Conservation (phyloP, 345 rosid species). For the Mangifera indica region DNA sequence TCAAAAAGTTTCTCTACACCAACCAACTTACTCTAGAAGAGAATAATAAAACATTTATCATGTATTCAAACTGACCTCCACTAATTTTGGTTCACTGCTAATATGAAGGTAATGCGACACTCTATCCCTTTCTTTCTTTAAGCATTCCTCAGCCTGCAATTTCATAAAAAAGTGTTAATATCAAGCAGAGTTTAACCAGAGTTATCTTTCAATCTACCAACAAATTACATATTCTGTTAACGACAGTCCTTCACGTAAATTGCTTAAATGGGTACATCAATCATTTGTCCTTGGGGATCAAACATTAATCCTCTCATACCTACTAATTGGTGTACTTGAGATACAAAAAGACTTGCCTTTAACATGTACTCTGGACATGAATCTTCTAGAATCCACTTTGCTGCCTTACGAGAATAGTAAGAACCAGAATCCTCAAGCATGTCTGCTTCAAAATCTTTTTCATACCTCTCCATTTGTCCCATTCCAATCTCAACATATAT, state of each 20-base stretch:
- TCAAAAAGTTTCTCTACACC: background rate
- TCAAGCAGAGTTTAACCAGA: background rate
- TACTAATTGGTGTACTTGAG: too few species aligned
- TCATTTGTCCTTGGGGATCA: too few species aligned
- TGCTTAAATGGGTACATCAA: too few species aligned
- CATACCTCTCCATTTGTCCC: slow-evolving; percentile 64
- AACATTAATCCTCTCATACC: too few species aligned
- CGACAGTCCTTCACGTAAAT: too few species aligned
- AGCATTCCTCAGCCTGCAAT: slow-evolving; percentile 86
- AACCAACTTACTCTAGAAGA: background rate
- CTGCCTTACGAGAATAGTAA: slow-evolving; percentile 85
- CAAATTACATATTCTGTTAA: background rate
- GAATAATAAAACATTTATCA: background rate
- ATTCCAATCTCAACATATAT: slow-evolving; percentile 89
- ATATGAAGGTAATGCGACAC: slow-evolving; percentile 84
- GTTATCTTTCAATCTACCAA: background rate
- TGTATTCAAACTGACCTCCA: slow-evolving; percentile 64
- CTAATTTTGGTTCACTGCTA: slow-evolving; percentile 85
- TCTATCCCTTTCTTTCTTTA: slow-evolving; percentile 88
- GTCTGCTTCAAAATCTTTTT: slow-evolving; percentile 69
- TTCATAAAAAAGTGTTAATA: slow-evolving; percentile 6
- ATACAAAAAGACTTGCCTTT: slow-evolving; percentile 44
- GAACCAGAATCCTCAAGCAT: slow-evolving; percentile 69
- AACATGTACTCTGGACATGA: slow-evolving; percentile 84
- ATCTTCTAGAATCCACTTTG: slow-evolving; percentile 76